A percentile compares a stretch with the other conserved stretches of the same genome.
Conservation (phyloP, 371 early-diverging fungal species). For the Mortierella sp. region DNA sequence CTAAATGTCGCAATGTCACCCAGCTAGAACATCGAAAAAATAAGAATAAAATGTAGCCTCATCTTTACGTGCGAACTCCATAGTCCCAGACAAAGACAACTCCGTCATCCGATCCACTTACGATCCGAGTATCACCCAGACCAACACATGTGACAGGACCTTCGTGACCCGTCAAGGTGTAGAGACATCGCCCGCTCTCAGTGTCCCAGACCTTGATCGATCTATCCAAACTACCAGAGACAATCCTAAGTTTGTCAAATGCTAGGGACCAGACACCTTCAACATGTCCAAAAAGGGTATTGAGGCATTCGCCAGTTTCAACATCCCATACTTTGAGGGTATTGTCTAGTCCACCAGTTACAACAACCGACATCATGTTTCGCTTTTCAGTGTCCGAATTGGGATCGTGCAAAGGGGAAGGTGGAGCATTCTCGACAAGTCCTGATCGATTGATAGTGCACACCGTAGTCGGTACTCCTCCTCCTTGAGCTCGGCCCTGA, state of each 20-base stretch:
- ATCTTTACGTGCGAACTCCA: constrained; percentile 32
- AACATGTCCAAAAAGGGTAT: constrained; percentile 91
- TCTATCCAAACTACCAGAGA: constrained; percentile 92
- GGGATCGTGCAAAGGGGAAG: constrained; percentile 23
- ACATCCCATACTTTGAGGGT: constrained; percentile 92
- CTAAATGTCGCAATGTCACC: neutral
- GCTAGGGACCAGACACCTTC: constrained; percentile 93
- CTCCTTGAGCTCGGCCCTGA: neutral
- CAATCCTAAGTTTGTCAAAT: constrained; percentile 91
- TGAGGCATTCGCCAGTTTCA: constrained; percentile 80
- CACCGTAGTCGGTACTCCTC: constrained; percentile 5
- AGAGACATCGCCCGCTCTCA: constrained; percentile 83
- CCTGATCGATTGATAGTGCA: constrained; percentile 30
- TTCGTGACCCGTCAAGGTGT: constrained; percentile 76
- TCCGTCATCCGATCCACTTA: constrained; percentile 89
- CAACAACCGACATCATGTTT: constrained; percentile 74
- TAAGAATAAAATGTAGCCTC: neutral
- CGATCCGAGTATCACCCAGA: constrained; percentile 88
- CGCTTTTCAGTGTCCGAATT: constrained; percentile 56
- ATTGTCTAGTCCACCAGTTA: constrained; percentile 91
- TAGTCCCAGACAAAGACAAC: constrained; percentile 87
- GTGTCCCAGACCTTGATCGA: constrained; percentile 96
- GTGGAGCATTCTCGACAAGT: constrained; percentile 24
- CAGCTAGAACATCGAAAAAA: neutral
- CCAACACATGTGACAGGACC: constrained; percentile 83